Evolutionary conservation across 1,284 basidiomycete species (phyloP).

Genomic region (Porphyrellus sp.): DNA sequence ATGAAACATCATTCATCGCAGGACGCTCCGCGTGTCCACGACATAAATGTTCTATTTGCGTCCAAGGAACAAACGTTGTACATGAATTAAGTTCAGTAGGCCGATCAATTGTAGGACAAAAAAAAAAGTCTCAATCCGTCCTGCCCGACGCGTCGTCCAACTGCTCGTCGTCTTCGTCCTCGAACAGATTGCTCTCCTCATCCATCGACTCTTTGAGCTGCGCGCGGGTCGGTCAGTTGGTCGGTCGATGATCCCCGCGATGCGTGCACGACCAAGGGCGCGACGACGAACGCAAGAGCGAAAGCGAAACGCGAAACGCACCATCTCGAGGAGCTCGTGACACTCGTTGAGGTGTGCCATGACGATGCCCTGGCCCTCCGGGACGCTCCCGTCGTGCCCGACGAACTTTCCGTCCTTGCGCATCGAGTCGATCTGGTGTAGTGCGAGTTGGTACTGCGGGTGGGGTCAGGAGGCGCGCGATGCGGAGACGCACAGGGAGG

Average conservation of each 20-base stretch:
- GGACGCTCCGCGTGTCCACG: no score
- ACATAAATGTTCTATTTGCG: background rate
- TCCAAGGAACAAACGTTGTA: background rate
- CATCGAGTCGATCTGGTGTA: slow-evolving; percentile 94
- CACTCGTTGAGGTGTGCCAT: slow-evolving; percentile 96
- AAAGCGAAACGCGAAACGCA: no score
- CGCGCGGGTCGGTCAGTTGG: background rate
- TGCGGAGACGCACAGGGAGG: slow-evolving; percentile 10
- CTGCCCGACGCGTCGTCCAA: slow-evolving; percentile 13
- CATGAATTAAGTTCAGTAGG: slow-evolving; percentile 2
- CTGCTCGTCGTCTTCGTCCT: slow-evolving; percentile 44
- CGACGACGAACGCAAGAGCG: no score
- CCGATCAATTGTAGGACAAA: background rate
- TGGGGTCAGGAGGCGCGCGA: slow-evolving; percentile 1
- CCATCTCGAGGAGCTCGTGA: slow-evolving; percentile 93
- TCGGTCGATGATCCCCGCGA: background rate
- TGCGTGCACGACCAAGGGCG: background rate
- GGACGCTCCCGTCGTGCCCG: slow-evolving; percentile 78
- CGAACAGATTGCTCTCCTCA: slow-evolving; percentile 52
- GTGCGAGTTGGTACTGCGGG: slow-evolving; percentile 84
- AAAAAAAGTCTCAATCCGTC: slow-evolving; percentile 11
- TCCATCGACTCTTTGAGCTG: slow-evolving; percentile 81
- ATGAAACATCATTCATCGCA: no score
- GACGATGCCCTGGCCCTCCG: slow-evolving; percentile 96
- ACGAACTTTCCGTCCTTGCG: slow-evolving; percentile 92